Evolutionary conservation across 257 asterid species (phyloP).

Genomic region (Solanum etuberosum): DNA sequence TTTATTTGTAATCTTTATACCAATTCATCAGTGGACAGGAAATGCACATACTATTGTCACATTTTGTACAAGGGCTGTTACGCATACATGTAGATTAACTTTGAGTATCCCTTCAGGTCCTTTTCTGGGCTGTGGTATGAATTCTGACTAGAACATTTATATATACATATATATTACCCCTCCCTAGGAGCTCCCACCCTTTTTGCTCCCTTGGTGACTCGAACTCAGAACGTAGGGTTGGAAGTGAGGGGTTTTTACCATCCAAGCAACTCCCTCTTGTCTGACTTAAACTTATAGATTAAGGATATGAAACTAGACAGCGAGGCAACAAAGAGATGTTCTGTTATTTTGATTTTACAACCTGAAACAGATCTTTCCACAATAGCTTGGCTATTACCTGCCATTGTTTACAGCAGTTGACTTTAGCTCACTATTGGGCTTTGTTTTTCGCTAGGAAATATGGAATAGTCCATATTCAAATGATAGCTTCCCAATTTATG

Average conservation of each 20-base stretch:
- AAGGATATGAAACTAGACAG: not conserved
- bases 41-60: not conserved
- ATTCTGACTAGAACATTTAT: too few relatives aligned
- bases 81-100: not conserved
- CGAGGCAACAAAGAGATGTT: not conserved
- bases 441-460: slow-evolving; percentile 51
- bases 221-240: not conserved
- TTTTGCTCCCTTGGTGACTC: not conserved
- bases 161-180: too few relatives aligned
- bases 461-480: slow-evolving; percentile 96
- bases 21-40: not conserved
- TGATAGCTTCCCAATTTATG: slow-evolving; percentile 88
- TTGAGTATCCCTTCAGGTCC: not conserved
- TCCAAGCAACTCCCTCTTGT: not conserved
- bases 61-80: not conserved
- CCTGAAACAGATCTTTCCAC: not conserved
- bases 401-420: not conserved
- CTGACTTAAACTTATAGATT: not conserved
- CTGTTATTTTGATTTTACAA: not conserved
- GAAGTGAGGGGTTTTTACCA: not conserved
- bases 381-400: not conserved
- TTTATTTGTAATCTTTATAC: not conserved
- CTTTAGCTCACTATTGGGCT: not conserved
- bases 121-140: too few relatives aligned
- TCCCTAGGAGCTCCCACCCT: too few relatives aligned